Base-by-base conservation (phyloP, 176 grass and related monocot genomes). In the Dendrocalamus sinicus region DNA sequence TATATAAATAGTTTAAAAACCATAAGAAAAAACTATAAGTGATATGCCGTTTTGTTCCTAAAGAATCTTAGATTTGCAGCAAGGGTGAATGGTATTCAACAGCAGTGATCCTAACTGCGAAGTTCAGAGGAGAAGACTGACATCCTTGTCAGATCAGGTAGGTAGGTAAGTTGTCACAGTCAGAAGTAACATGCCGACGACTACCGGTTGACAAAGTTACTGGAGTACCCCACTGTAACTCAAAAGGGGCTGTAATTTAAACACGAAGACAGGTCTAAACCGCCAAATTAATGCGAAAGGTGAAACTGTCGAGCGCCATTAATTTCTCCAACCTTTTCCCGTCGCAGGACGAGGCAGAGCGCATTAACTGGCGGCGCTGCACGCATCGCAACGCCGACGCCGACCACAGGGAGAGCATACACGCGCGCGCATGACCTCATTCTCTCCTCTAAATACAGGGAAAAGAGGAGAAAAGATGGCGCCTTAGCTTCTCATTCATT, bases 271-370 rank as follows among this genome's bases (percentile, higher is more conserved):
- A 26, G 76, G 77, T 28, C 58, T 20, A 54, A 47, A 76, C 52
- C 61, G 13, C 53, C 32, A 55, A 41, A 52, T 84, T 6, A 91
- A 70, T 88, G 69, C 76, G n/a, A 55, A 61, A 28, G 48, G 59
- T 30, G 40, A 73, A 19, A 24, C 59, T 53, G 85, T 75, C 30
- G 85, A 69, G 32, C 60, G 85, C 89, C 85, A 84, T 87, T 47
- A 75, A 35, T 16, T n/a, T 43, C 59, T 14, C 58, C 75, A 43
- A 62, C 82, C 43, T 40, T 75, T 80, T 20, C 51, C 70, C 85
- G 70, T 87, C 81, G 84, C 89, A 91, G 62, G 76, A 83, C 26
- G 89, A 61, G 22, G 67, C 89, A 63, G 89, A 23, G 52, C 75
- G 4, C 81, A 87, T 88, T 91, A 63, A 83, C 78, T n/a, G 10